These are phyloP conservation scores for Lentinula edodes DNA, from an alignment of 768 basidiomycete genomes.

Conservation along the genomic window DNA sequence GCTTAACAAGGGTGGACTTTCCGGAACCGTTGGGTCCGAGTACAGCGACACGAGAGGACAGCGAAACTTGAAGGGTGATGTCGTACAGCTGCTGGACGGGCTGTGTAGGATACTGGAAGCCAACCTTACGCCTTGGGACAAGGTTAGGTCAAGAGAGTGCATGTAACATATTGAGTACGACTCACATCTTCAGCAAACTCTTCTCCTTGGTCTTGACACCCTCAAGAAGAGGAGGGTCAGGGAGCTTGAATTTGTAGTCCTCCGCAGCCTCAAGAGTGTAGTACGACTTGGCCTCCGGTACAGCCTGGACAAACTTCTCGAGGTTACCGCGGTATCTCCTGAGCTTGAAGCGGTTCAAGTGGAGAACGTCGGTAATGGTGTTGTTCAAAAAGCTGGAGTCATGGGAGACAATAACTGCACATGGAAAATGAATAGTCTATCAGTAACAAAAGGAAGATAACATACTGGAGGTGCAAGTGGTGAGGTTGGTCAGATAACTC, in stretches of 20 bases:
- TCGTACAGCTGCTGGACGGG: slow-evolving; percentile 87
- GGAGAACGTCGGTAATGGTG: slow-evolving; percentile 96
- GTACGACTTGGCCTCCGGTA: slow-evolving; percentile 97
- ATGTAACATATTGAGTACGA: neutral
- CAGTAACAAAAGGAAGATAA: slow-evolving; percentile 9
- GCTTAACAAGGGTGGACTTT: slow-evolving; percentile 95
- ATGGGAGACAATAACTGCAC: slow-evolving; percentile 90
- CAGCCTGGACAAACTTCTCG: slow-evolving; percentile 87
- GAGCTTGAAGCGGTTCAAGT: slow-evolving; percentile 98
- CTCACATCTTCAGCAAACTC: slow-evolving; percentile 85
- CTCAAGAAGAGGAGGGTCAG: slow-evolving; percentile 93
- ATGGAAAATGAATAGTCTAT: slow-evolving; percentile 9
- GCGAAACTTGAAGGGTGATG: slow-evolving; percentile 93
- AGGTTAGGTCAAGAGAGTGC: neutral
- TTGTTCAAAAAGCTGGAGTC: slow-evolving; percentile 97
- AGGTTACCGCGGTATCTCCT: slow-evolving; percentile 94
- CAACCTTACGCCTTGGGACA: slow-evolving; percentile 68
- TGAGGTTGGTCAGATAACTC: slow-evolving; percentile 83
- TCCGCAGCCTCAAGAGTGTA: slow-evolving; percentile 93
- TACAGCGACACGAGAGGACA: slow-evolving; percentile 96
- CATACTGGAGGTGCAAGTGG: slow-evolving; percentile 87
- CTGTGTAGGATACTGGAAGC: slow-evolving; percentile 92
- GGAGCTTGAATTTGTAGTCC: slow-evolving; percentile 98
- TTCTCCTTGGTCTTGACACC: slow-evolving; percentile 99
- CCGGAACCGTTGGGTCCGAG: slow-evolving; percentile 99